Evolutionary conservation across 2,329 filamentous ascomycete species (phyloP).

Genomic region (Nothophoma quercina): DNA sequence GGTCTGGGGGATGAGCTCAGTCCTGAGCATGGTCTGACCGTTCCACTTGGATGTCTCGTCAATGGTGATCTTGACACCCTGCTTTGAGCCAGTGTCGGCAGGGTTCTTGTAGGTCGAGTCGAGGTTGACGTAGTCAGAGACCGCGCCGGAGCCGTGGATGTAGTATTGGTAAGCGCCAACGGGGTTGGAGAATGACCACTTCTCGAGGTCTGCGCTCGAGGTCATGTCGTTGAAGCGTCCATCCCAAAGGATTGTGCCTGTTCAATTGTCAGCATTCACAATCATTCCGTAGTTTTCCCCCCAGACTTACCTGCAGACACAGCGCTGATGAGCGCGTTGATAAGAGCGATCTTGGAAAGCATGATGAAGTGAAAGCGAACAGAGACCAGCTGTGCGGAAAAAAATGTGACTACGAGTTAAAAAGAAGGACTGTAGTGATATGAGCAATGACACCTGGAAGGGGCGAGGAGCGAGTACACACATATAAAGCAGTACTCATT

Average conservation of each 20-base stretch:
- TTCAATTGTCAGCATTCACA: background rate
- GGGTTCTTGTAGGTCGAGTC: constrained; percentile 73
- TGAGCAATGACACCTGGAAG: constrained; percentile 1
- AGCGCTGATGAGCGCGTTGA: constrained; percentile 43
- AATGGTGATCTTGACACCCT: constrained; percentile 76
- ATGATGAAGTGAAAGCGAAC: constrained; percentile 33
- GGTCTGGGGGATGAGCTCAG: constrained; percentile 77
- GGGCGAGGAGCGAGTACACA: constrained; percentile 5
- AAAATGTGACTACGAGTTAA: constrained; percentile 21
- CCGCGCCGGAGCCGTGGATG: constrained; percentile 70
- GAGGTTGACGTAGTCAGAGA: constrained; percentile 69
- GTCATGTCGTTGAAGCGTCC: constrained; percentile 70
- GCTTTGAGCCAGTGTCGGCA: constrained; percentile 65
- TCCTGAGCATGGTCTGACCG: constrained; percentile 73
- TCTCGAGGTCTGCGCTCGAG: constrained; percentile 62
- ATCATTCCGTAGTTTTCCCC: accelerated
- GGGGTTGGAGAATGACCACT: constrained; percentile 72
- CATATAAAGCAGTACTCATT: constrained; percentile 14
- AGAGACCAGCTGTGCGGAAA: constrained; percentile 34
- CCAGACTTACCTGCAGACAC: constrained; percentile 39
- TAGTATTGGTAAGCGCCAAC: constrained; percentile 78
- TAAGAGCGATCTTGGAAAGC: constrained; percentile 41
- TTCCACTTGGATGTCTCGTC: constrained; percentile 72
- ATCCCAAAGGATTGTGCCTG: constrained; percentile 66
- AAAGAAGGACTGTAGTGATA: constrained; percentile 34